Conservation (phyloP, 345 rosid genomes). For the Eucalyptus sideroxylon region DNA sequence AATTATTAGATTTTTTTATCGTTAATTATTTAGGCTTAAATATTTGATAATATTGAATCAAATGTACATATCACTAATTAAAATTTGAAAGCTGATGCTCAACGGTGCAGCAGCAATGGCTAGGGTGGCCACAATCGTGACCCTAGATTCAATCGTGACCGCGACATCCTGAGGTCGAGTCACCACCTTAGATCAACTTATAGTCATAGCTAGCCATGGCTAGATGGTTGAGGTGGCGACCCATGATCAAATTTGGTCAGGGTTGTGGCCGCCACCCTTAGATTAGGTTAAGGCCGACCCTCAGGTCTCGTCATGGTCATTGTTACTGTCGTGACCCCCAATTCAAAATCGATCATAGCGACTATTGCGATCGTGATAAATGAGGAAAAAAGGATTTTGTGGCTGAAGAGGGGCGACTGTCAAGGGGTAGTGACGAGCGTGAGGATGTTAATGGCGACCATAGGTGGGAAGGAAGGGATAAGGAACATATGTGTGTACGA, state of each 20-base stretch:
- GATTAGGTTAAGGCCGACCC: not conserved
- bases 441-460: not conserved
- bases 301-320: not conserved
- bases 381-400: not conserved
- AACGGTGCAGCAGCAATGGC: accelerated
- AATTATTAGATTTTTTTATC: not conserved
- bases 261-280: not conserved
- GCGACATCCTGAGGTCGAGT: accelerated
- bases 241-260: not conserved
- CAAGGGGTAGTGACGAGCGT: accelerated
- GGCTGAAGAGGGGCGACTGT: not conserved
- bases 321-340: not conserved
- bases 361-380: not conserved
- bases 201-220: not conserved
- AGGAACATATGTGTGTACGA: not conserved
- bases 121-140: not conserved
- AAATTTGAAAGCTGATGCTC: not conserved
- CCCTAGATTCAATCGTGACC: not conserved
- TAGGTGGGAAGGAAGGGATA: not conserved
- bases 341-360: not conserved
- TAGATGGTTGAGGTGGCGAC: not conserved
- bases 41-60: not conserved
- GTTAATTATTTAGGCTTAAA: not conserved
- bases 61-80: not conserved
- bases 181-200: not conserved